Conservation (phyloP, 495 filamentous ascomycete genomes). For the Penicillium alfredii region DNA sequence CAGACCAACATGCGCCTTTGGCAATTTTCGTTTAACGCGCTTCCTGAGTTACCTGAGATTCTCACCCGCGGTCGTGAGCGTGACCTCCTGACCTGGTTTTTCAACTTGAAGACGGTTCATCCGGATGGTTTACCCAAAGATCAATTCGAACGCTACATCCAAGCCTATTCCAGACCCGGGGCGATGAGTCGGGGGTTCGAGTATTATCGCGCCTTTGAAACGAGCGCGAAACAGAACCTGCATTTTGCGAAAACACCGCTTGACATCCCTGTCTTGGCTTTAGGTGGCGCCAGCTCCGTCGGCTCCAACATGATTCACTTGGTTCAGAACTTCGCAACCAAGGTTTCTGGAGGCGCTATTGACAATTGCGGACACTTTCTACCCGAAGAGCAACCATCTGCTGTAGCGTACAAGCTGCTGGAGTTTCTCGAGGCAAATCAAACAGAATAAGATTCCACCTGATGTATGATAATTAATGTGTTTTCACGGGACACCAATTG, state of each 20-base stretch:
- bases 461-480: not conserved
- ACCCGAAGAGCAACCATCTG: constrained; percentile 20
- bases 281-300: constrained; percentile 20
- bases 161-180: constrained; percentile 20
- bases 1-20: constrained; percentile 21
- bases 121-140: constrained; percentile 10
- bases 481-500: not conserved
- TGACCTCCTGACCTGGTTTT: constrained; percentile 22
- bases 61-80: constrained; percentile 19
- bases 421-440: constrained; percentile 16
- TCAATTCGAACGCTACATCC: constrained; percentile 18
- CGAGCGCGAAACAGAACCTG: constrained; percentile 23
- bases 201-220: constrained; percentile 24
- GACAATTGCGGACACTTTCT: constrained; percentile 24
- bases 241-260: constrained; percentile 18
- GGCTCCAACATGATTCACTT: constrained; percentile 16
- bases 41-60: constrained; percentile 22
- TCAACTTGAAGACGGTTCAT: constrained; percentile 18
- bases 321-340: constrained; percentile 15
- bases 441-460: not conserved
- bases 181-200: constrained; percentile 28
- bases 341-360: constrained; percentile 20
- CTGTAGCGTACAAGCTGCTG: constrained; percentile 17
- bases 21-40: constrained; percentile 26
- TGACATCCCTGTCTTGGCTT: constrained; percentile 18